Conservation (phyloP, 2,329 filamentous ascomycete genomes). For the Fusarium oligoseptatum region DNA sequence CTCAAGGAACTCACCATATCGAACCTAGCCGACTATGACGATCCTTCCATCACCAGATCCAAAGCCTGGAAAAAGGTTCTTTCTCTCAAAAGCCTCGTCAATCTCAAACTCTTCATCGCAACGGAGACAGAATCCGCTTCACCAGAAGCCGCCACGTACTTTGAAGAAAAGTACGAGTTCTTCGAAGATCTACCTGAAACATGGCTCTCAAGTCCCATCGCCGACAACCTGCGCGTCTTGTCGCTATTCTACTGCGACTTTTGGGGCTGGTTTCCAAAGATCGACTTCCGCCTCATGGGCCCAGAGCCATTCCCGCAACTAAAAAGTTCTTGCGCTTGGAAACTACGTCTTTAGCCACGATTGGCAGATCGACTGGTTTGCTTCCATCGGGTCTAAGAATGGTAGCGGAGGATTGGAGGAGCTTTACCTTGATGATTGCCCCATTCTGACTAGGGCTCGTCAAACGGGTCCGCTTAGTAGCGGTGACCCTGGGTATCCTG, state of each 20-base stretch:
- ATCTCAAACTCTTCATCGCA: constrained; percentile 18
- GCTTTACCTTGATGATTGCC: constrained; percentile 59
- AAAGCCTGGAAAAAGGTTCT: constrained; percentile 10
- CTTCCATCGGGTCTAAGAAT: constrained; percentile 48
- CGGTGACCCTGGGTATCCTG: constrained; percentile 2
- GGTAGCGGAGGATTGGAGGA: constrained; percentile 47
- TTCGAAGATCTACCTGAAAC: constrained; percentile 20
- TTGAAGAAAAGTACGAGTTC: neutral
- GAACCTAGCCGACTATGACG: constrained; percentile 22
- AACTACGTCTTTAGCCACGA: constrained; percentile 59
- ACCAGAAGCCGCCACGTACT: neutral
- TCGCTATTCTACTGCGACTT: constrained; percentile 54
- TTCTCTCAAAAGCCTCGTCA: neutral
- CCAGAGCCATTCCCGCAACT: constrained; percentile 53
- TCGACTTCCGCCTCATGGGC: constrained; percentile 49
- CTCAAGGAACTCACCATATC: constrained; percentile 21
- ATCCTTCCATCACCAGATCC: neutral
- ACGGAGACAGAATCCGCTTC: neutral
- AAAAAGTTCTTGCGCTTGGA: constrained; percentile 54
- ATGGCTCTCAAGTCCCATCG: constrained; percentile 40
- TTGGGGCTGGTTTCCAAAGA: constrained; percentile 57
- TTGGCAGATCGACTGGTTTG: constrained; percentile 62
- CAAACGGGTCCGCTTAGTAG: neutral
- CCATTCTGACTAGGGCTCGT: constrained; percentile 44
- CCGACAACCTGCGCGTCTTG: constrained; percentile 50